Conservation (phyloP, 2,329 filamentous ascomycete genomes). For the Exophiala bonariae region DNA sequence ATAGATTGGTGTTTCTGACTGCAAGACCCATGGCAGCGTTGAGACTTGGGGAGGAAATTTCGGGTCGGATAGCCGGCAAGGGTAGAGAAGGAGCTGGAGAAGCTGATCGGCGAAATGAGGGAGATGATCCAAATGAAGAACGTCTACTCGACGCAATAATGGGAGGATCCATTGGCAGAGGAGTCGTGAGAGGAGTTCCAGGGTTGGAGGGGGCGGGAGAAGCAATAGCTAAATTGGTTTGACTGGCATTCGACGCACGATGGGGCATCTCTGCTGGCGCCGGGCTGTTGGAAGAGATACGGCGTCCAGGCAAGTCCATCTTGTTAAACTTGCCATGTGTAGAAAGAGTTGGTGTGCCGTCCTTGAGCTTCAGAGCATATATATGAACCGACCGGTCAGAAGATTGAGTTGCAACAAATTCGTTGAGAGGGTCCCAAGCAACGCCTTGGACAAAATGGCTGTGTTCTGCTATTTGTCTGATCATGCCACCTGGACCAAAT, state of each 20-base stretch:
- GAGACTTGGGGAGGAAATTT: constrained; percentile 75
- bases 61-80: constrained; percentile 91
- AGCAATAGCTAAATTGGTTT: constrained; percentile 58
- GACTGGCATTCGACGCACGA: constrained; percentile 51
- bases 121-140: constrained; percentile 84
- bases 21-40: constrained; percentile 59
- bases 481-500: constrained; percentile 45
- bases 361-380: constrained; percentile 93
- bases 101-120: constrained; percentile 78
- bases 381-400: constrained; percentile 98
- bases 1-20: constrained; percentile 82
- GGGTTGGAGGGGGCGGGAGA: constrained; percentile 90
- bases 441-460: constrained; percentile 98
- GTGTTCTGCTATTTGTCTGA: constrained; percentile 94
- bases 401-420: constrained; percentile 96
- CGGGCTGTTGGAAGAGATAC: constrained; percentile 88
- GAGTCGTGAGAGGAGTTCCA: constrained; percentile 85
- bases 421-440: constrained; percentile 96
- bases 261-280: constrained; percentile 79
- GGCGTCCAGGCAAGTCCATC: constrained; percentile 88
- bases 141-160: constrained; percentile 86
- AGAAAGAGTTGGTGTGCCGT: constrained; percentile 85
- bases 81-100: constrained; percentile 94
- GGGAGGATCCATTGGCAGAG: constrained; percentile 87
- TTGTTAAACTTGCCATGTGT: constrained; percentile 80